phyloP scores from a whole-genome alignment of 768 basidiomycete genomes.

The Serendipita sp. region DNA sequence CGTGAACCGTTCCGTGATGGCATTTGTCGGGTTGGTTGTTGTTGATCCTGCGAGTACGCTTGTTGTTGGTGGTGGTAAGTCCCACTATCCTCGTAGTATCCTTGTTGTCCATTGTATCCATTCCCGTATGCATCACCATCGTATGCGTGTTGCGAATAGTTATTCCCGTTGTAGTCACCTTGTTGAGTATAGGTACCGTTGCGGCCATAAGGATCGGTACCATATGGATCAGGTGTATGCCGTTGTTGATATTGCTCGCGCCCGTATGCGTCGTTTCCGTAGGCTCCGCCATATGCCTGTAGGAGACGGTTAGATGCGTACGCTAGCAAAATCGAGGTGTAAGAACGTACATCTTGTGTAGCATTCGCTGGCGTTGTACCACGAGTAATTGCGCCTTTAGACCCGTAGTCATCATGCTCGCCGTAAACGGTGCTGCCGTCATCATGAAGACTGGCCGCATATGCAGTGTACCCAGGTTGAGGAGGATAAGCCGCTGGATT shows the following conservation, averaged over 20 bases:
- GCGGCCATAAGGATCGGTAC: neutral
- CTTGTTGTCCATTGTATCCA: neutral
- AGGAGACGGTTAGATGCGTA: too few species aligned
- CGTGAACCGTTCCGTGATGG: neutral
- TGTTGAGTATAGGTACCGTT: neutral
- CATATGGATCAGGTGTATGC: neutral
- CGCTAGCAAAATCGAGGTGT: neutral
- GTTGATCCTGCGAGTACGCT: neutral
- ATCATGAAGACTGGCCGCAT: slow-evolving; percentile 3
- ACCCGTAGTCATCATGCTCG: slow-evolving; percentile 1
- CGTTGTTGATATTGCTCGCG: neutral
- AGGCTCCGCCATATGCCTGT: neutral
- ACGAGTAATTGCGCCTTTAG: neutral
- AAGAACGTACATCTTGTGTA: neutral
- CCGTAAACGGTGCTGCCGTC: neutral
- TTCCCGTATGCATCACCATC: neutral
- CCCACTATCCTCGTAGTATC: too few species aligned
- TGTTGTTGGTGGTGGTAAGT: too few species aligned
- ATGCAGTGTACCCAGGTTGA: slow-evolving; percentile 5
- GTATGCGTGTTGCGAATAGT: neutral
- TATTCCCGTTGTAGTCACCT: neutral
- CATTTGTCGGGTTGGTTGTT: neutral
- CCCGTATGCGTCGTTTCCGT: neutral
- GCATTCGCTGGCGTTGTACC: slow-evolving; percentile 3
- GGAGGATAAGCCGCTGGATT: slow-evolving; percentile 6